These are phyloP conservation scores for Hypoxylon rickii DNA, from an alignment of 495 filamentous ascomycete species.

Conservation along the genomic window DNA sequence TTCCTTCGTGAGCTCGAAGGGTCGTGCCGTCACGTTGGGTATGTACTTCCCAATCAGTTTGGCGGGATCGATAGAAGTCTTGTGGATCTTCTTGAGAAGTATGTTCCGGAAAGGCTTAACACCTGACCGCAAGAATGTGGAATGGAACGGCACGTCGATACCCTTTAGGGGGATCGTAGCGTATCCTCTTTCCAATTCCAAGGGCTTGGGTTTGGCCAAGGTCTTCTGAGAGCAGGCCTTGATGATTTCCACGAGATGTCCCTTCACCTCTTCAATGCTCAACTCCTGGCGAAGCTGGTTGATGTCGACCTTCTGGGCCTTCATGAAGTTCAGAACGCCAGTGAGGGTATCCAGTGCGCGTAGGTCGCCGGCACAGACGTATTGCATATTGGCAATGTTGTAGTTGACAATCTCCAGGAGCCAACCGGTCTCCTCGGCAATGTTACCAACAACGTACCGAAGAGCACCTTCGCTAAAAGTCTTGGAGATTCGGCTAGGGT, in stretches of 20 bases:
- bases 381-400: constrained; percentile 98
- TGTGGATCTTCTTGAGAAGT: constrained; percentile 98
- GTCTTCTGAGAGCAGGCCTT: constrained; percentile 82
- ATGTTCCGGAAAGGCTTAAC: constrained; percentile 98
- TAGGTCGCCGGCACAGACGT: constrained; percentile 96
- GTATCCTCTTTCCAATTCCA: constrained; percentile 90
- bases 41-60: constrained; percentile 99
- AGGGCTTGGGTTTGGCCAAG: constrained; percentile 80
- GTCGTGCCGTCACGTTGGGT: constrained; percentile 93
- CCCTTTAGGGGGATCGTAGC: constrained; percentile 95
- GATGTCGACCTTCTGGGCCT: constrained; percentile 94
- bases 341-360: constrained; percentile 94
- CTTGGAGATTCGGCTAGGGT: constrained; percentile 94
- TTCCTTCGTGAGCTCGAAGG: constrained; percentile 94
- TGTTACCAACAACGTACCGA: constrained; percentile 92
- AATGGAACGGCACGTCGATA: constrained; percentile 99
- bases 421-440: constrained; percentile 91
- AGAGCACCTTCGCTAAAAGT: constrained; percentile 97
- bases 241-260: constrained; percentile 83
- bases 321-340: constrained; percentile 90
- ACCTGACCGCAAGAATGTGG: constrained; percentile 93
- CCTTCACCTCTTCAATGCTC: constrained; percentile 75
- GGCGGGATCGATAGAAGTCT: constrained; percentile 93
- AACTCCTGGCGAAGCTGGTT: constrained; percentile 84
- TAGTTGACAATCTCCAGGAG: constrained; percentile 98